Conservation (phyloP, 306 rosid species). For the Luffa acutangula region DNA sequence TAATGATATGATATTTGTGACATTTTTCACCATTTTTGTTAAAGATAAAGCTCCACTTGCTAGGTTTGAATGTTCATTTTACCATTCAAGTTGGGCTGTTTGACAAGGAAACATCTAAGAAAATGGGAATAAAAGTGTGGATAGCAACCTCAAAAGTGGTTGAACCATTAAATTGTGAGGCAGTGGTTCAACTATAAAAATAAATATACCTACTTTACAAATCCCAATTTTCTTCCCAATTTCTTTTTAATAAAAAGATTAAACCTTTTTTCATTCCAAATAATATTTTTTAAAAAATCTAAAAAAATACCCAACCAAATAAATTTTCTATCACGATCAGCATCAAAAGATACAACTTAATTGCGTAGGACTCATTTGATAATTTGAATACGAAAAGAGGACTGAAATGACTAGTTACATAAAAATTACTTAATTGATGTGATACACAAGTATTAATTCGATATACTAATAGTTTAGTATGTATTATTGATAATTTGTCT, state of each 20-base stretch:
- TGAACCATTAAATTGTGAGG: constrained; percentile 5
- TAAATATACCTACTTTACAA: not conserved
- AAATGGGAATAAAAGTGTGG: not conserved
- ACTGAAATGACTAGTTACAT: too few relatives aligned
- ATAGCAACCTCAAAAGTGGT: constrained; percentile 3
- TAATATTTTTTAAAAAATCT: not conserved
- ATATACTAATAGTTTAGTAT: not conserved
- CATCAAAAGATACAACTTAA: not conserved
- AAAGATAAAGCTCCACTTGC: not conserved
- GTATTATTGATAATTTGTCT: not conserved
- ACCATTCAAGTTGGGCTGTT: not conserved
- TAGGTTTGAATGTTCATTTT: not conserved
- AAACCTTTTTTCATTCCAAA: not conserved
- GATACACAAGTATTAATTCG: not conserved
- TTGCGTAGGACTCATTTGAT: not conserved
- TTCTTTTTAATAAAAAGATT: not conserved
- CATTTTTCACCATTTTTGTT: not conserved
- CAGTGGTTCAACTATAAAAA: constrained; percentile 1
- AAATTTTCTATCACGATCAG: not conserved
- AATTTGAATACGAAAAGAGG: too few relatives aligned
- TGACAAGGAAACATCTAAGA: not conserved
- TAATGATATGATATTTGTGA: not conserved
- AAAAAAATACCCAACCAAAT: too few relatives aligned
- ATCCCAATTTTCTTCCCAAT: not conserved
- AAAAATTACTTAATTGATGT: too few relatives aligned